Conservation (phyloP, 805 yeast genomes). For the Candida sonorensis region DNA sequence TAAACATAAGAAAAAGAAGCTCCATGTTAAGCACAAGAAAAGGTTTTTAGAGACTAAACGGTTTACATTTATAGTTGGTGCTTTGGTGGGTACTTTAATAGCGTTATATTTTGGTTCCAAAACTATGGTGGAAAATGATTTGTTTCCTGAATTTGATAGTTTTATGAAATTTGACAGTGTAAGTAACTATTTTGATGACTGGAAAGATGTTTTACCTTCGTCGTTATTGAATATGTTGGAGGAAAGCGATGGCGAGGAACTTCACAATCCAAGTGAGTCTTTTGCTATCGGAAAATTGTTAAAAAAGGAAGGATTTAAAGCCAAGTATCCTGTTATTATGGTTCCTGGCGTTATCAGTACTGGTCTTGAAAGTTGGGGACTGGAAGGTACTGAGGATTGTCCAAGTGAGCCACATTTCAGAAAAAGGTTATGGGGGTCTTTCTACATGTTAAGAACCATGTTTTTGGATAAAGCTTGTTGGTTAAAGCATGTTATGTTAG, state of each 20-base stretch:
- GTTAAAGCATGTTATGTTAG: slow-evolving; percentile 86
- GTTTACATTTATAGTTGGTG: slow-evolving; percentile 61
- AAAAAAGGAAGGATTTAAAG: slow-evolving; percentile 39
- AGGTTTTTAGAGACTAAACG: slow-evolving; percentile 39
- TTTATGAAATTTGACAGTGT: slow-evolving; percentile 50
- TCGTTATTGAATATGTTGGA: slow-evolving; percentile 53
- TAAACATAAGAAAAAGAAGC: slow-evolving; percentile 1
- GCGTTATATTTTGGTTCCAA: slow-evolving; percentile 57
- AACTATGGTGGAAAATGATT: slow-evolving; percentile 32
- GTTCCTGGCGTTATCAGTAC: slow-evolving; percentile 96
- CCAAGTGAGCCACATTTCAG: slow-evolving; percentile 81
- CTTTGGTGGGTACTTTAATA: slow-evolving; percentile 57
- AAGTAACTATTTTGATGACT: slow-evolving; percentile 55
- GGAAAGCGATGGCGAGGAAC: slow-evolving; percentile 42
- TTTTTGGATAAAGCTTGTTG: slow-evolving; percentile 87
- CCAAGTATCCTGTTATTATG: slow-evolving; percentile 77
- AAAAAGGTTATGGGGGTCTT: slow-evolving; percentile 94
- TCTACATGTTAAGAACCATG: slow-evolving; percentile 92
- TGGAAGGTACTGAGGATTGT: slow-evolving; percentile 69
- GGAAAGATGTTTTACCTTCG: slow-evolving; percentile 69
- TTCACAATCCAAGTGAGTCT: slow-evolving; percentile 62
- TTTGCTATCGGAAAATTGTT: slow-evolving; percentile 81
- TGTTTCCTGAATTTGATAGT: slow-evolving; percentile 42
- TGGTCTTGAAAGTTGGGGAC: slow-evolving; percentile 91
- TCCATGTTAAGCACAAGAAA: slow-evolving; percentile 8